Base-by-base conservation (phyloP, 2,329 filamentous ascomycete species). In the Colletotrichum camelliae region DNA sequence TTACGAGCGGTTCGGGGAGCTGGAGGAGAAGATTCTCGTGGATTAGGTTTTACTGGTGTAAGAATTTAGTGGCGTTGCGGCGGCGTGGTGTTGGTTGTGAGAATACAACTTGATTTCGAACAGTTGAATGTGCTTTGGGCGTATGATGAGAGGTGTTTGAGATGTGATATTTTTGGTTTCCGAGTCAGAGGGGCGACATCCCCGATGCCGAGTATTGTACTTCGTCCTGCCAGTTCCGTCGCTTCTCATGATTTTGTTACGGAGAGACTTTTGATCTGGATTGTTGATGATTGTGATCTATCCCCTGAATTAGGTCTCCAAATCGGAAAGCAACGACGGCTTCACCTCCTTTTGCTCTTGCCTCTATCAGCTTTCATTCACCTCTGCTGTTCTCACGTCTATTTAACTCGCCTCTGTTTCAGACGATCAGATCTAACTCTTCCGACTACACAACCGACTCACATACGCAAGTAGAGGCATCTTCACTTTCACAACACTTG, bases 11-110 rank as follows among this genome's bases (percentile, higher is more conserved):
- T 99, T 96, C 83, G 94, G 94, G n/a, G 91, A 92, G 78, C 84
- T 98, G 80, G 95, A 98, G 87, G 88, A 91, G 78, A 96, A 92
- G 84, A 96, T 98, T 75, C 84, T 97, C 74, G 91, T 98, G 48
- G 96, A 98, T 85, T 98, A 81, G 29, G 24, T 18, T 55, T 67
- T 35, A 12, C 12, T 29, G 27, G 18, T 24, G n/a, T 35, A n/a
- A 9, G 29, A 9, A n/a, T 33, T 31, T 31, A 35, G 64, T 62
- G 58, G 70, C 62, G 70, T 71, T 74, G 67, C n/a, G 37, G 67
- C 18, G 33, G 48, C 16, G 29, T 12, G 60, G n/a, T 58, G 67
- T 52, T 55, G 66, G 37, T 29, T 37, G 55, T 37, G 58, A 60
- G 27, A 60, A 60, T 60, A 31, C 12, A 13, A 60, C 18, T 60